phyloP scores from a whole-genome alignment of 257 asterid species.

The Capsicum pubescens region DNA sequence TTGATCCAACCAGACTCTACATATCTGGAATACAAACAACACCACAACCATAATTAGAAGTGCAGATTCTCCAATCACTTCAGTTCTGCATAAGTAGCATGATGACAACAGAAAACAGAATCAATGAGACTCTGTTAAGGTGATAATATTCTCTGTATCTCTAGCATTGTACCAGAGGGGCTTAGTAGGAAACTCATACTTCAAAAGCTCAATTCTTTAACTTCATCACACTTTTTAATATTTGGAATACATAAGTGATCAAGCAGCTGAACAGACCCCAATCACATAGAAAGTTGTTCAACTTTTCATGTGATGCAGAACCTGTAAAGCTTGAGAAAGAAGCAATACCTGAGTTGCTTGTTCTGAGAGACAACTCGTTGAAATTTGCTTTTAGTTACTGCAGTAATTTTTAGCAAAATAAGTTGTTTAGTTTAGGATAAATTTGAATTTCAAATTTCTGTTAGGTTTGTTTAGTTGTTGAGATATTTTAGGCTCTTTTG shows the following conservation, averaged over 20 bases:
- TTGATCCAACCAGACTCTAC: conserved; percentile 85
- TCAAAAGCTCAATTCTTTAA: not conserved
- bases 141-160: conserved; percentile 17
- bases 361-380: not conserved
- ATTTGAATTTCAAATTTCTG: too few relatives aligned
- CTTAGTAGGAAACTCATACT: conserved; percentile 14
- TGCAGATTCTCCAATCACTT: conserved; percentile 13
- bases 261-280: not conserved
- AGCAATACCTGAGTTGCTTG: conserved; percentile 5
- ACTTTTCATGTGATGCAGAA: conserved; percentile 8
- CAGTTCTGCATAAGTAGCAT: not conserved
- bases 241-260: not conserved
- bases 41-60: not conserved
- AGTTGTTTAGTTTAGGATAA: too few relatives aligned
- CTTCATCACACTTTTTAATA: not conserved
- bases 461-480: too few relatives aligned
- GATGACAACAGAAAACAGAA: conserved; percentile 15
- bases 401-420: too few relatives aligned
- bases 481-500: too few relatives aligned
- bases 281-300: not conserved
- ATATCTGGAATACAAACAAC: conserved; percentile 54
- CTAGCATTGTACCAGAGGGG: not conserved
- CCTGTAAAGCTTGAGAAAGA: conserved; percentile 5
- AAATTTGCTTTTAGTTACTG: too few relatives aligned
- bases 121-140: not conserved